Base-by-base conservation (phyloP, 2,329 filamentous ascomycete genomes). In the Fonsecaea monophora region DNA sequence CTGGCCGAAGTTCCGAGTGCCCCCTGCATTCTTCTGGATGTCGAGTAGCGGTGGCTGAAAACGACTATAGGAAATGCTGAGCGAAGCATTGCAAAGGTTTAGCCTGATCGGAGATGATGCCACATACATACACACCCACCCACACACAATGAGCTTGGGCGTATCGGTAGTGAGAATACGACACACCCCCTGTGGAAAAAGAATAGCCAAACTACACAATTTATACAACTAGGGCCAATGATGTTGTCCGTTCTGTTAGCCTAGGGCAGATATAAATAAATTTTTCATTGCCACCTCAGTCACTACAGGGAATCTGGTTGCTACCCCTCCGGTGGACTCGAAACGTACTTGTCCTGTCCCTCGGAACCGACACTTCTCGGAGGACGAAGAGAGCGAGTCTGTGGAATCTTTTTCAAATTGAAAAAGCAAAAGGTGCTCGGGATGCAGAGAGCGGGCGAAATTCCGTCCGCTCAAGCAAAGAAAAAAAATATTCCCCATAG, bases 251-350 rank as follows among this genome's bases (percentile, higher is more conserved):
- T 12, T 3, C 18, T 50, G 45, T 10, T 4, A 10, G 45, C 18
- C 45, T 50, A 50, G 21, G 45, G 45, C 45, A 50, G 21, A 50
- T 50, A 50, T 50, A 50, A 50, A 25, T 50, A 50, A 50, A 15
- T 50, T 42, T 50, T 2, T 10, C 45, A 50, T 18, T 21, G 45
- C 45, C 45, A 50, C 45, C 45, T 50, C 18, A 50, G 45, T 50
- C 45, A 50, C 25, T 50, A 21, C 45, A 50, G 45, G 45, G 15
- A 21, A 25, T 9, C 45, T 25, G 18, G 18, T 9, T 25, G 21
- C 18, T 50, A 25, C 9, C 45, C 2, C 25, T 50, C 45, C 45
- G 45, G 45, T 50, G 45, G 45, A 21, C 45, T 50, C 7, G 45
- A 50, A 50, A 12, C 8, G 45, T 50, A 12, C 13, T 25, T 10